phyloP scores from a whole-genome alignment of 441 rosid genomes.

The Erysimum pusillum region DNA sequence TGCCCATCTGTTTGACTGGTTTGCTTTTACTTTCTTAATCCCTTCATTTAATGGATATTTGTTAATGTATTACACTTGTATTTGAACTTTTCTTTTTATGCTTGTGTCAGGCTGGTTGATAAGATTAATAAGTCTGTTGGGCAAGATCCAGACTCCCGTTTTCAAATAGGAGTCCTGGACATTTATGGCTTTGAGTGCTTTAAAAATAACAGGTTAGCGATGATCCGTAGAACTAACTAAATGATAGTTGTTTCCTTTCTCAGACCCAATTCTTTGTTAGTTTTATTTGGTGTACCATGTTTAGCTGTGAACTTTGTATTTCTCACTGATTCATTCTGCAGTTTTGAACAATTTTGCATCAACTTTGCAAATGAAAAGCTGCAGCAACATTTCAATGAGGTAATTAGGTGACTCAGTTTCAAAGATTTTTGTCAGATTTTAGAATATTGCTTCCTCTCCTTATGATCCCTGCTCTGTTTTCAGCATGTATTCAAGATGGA shows the following conservation, averaged over 20 bases:
- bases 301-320: constrained; percentile 30
- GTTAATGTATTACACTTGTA: constrained; percentile 26
- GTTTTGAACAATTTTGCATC: constrained; percentile 98
- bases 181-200: constrained; percentile 98
- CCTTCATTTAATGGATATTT: constrained; percentile 16
- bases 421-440: constrained; percentile 14
- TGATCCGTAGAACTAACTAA: constrained; percentile 16
- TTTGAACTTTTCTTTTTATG: constrained; percentile 36
- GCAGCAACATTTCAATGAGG: constrained; percentile 99
- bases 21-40: constrained; percentile 38
- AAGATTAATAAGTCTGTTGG: constrained; percentile 92
- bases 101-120: constrained; percentile 80
- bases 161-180: constrained; percentile 92
- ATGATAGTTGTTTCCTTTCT: not conserved
- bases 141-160: constrained; percentile 76
- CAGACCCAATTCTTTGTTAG: constrained; percentile 6
- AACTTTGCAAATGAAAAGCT: constrained; percentile 99
- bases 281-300: constrained; percentile 19
- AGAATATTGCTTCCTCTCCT: constrained; percentile 28
- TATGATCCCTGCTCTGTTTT: constrained; percentile 44
- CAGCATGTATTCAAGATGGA: constrained; percentile 99
- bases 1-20: constrained; percentile 96
- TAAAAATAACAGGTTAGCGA: constrained; percentile 75
- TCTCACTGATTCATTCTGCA: constrained; percentile 47
- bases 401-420: constrained; percentile 39